Conservation (phyloP, 2,329 filamentous ascomycete genomes). For the Phialemoniopsis sp. region DNA sequence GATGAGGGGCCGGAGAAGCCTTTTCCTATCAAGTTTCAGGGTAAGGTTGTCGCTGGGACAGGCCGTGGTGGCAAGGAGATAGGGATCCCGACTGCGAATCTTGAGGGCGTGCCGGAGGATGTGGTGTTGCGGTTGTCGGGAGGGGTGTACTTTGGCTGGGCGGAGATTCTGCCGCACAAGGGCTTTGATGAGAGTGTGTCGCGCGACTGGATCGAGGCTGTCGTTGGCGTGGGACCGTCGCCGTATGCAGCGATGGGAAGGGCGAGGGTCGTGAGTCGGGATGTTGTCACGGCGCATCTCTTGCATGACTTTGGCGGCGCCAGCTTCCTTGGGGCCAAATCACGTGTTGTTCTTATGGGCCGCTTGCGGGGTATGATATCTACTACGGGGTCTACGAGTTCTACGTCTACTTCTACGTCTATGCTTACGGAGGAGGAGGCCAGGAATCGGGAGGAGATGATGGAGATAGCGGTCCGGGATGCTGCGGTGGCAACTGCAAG, state of each 20-base stretch:
- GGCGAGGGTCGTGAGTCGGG: slow-evolving; percentile 25
- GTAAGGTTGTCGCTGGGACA: slow-evolving; percentile 40
- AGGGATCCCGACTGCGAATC: slow-evolving; percentile 49
- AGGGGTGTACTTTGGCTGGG: slow-evolving; percentile 61
- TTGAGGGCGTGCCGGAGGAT: slow-evolving; percentile 46
- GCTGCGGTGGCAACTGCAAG: slow-evolving; percentile 38
- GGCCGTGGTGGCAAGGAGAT: slow-evolving; percentile 32
- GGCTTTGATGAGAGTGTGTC: slow-evolving; percentile 25
- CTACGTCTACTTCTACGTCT: neutral
- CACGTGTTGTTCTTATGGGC: slow-evolving; percentile 57
- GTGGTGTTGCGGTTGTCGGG: slow-evolving; percentile 52
- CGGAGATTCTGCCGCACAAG: slow-evolving; percentile 33
- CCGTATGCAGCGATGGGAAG: slow-evolving; percentile 41
- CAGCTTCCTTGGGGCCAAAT: slow-evolving; percentile 32
- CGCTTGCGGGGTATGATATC: slow-evolving; percentile 41
- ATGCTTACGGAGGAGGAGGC: neutral
- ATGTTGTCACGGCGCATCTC: slow-evolving; percentile 45
- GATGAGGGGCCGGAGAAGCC: slow-evolving; percentile 48
- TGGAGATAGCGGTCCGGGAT: slow-evolving; percentile 31
- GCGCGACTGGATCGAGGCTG: slow-evolving; percentile 51
- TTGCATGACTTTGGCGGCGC: slow-evolving; percentile 43
- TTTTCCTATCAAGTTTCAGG: slow-evolving; percentile 49
- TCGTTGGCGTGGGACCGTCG: slow-evolving; percentile 53
- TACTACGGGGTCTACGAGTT: too few species aligned
- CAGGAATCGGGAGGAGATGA: slow-evolving; percentile 12